Evolutionary conservation across 441 rosid genomes (phyloP).

Genomic region (Adansonia rubrostipa): DNA sequence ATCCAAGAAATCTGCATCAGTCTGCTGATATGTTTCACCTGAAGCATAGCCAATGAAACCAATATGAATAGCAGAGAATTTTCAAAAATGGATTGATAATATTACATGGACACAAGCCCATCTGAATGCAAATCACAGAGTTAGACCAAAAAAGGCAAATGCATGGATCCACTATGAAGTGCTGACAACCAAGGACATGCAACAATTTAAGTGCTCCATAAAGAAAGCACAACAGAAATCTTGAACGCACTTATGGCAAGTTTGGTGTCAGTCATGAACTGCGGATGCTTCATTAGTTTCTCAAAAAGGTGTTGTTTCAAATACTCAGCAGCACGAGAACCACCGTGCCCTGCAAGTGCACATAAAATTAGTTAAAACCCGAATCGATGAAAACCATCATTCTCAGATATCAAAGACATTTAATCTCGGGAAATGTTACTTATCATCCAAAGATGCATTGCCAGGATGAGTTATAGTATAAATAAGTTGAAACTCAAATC

Average conservation of each 20-base stretch:
- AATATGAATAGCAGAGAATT: conserved; percentile 21
- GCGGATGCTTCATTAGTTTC: conserved; percentile 89
- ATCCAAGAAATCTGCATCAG: conserved; percentile 80
- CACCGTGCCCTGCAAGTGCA: conserved; percentile 85
- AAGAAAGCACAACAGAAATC: conserved; percentile 20
- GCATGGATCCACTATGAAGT: conserved; percentile 24
- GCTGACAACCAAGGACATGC: conserved; percentile 17
- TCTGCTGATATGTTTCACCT: conserved; percentile 91
- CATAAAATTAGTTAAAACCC: background rate
- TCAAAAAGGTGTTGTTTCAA: conserved; percentile 91
- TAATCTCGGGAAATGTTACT: background rate
- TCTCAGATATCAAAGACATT: background rate
- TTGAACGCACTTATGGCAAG: conserved; percentile 70
- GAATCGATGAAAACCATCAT: background rate
- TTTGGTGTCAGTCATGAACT: conserved; percentile 76
- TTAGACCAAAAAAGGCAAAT: background rate
- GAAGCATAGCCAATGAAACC: conserved; percentile 35
- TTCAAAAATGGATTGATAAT: conserved; percentile 4
- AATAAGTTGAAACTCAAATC: background rate
- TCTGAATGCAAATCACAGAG: conserved; percentile 22
- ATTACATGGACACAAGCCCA: conserved; percentile 5
- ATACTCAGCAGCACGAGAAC: conserved; percentile 96
- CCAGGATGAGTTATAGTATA: background rate
- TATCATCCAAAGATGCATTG: background rate
- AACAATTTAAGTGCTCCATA: conserved; percentile 15